Base-by-base conservation (phyloP, 148 eudicot species). In the Camellia japonica region DNA sequence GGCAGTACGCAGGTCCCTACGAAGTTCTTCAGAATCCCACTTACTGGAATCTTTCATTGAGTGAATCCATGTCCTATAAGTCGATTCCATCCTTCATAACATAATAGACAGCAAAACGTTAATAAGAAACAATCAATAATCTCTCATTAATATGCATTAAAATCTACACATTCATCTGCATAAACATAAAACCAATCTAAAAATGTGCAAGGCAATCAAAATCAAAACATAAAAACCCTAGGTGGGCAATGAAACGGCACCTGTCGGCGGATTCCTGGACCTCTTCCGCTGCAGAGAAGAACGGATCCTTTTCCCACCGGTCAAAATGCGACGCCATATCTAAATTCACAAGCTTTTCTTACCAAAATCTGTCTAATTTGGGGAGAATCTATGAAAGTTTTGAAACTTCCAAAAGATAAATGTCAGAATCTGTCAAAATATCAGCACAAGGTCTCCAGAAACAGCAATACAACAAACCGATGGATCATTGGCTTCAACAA, bases 191-290 rank as follows among this genome's bases (percentile, higher is more conserved):
- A 23, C 23, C 9, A 2, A 52, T 2, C 41, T 5, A 54, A 6
- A 47, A 47, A 47, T 47, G 6, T 47, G 51, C 51, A 43, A 0
- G 10, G 23, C 23, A 23, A 23, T 23, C 23, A 23, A 23, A 23
- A 73, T 9, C 16, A 55, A 73, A n/a, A 6, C 6, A 23, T 9
- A 23, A 49, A 55, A 23, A 73, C 23, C 23, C 23, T 23, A 23
- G 23, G 23, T 23, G 23, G 23, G 23, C 23, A 23, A 23, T 23
- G 23, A 58, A 67, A 41, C 15, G 46, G 23, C 82, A 93, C 97
- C 95, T 90, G 78, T 93, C 97, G 73, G 94, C 89, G 44, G 97
- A 93, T 91, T 93, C 92, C 81, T 93, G 95, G 74, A 93, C 97
- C 80, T 93, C 93, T 71, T 93, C 97, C n/a, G 97, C 97, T 19